These are phyloP conservation scores for Meyerozyma sp. DNA, from an alignment of 1,139 yeast genomes.

Conservation along the genomic window DNA sequence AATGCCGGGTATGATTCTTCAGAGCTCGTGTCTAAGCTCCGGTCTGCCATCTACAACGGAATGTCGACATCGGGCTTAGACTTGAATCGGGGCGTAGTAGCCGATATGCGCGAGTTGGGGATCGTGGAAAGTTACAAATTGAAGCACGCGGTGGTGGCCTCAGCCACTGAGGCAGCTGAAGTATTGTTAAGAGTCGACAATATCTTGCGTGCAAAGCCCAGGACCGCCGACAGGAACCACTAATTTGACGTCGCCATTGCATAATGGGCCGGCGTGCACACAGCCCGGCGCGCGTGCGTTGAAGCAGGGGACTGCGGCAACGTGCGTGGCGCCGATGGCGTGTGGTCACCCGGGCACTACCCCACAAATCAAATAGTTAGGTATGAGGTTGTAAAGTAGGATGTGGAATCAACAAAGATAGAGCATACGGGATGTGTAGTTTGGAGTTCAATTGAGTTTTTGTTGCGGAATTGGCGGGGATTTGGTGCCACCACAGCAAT, in stretches of 20 bases:
- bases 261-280: not conserved
- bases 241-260: slow-evolving; percentile 5
- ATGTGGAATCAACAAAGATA: not conserved
- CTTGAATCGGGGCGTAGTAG: slow-evolving; percentile 74
- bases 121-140: slow-evolving; percentile 88
- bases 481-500: not conserved
- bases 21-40: slow-evolving; percentile 83
- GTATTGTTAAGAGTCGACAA: slow-evolving; percentile 91
- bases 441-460: not conserved
- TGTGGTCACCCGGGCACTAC: not conserved
- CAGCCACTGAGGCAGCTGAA: slow-evolving; percentile 97
- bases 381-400: not conserved
- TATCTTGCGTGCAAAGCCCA: slow-evolving; percentile 92
- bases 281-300: not conserved
- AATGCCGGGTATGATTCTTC: slow-evolving; percentile 96
- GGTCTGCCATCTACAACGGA: slow-evolving; percentile 92
- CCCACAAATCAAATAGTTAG: not conserved
- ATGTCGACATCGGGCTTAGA: slow-evolving; percentile 89
- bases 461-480: not conserved
- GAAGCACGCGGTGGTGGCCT: slow-evolving; percentile 90
- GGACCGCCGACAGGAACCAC: slow-evolving; percentile 85
- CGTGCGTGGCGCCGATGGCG: not conserved
- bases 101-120: slow-evolving; percentile 93
- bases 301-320: not conserved
- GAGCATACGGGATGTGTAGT: not conserved